These are phyloP conservation scores for Sugiyamaella americana DNA, from an alignment of 805 yeast genomes.

Conservation along the genomic window DNA sequence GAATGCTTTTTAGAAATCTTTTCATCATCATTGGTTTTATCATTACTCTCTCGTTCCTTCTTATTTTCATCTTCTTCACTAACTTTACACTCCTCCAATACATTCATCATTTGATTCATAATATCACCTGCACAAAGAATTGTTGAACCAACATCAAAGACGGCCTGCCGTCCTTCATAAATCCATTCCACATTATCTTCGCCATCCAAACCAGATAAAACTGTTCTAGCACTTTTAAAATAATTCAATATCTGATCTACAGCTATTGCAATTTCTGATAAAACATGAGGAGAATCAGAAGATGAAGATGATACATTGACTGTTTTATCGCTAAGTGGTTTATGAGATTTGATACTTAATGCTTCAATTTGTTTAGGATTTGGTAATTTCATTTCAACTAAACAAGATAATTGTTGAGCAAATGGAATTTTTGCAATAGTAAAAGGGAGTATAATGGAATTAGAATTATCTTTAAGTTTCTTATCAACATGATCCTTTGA, in stretches of 20 bases:
- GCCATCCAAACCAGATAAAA: slow-evolving; percentile 17
- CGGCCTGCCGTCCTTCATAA: slow-evolving; percentile 22
- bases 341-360: neutral
- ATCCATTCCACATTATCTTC: slow-evolving; percentile 25
- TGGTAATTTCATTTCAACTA: slow-evolving; percentile 9
- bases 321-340: neutral
- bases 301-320: neutral
- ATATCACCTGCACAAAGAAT: slow-evolving; percentile 20
- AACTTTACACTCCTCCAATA: slow-evolving; percentile 16
- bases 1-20: neutral
- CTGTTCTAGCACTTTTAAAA: slow-evolving; percentile 15
- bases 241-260: slow-evolving; percentile 17
- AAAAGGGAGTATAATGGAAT: too few relatives aligned
- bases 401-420: slow-evolving; percentile 12
- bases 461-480: too few relatives aligned
- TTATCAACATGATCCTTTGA: too few relatives aligned
- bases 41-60: neutral
- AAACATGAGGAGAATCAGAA: neutral
- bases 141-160: slow-evolving; percentile 16
- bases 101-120: slow-evolving; percentile 19
- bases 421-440: slow-evolving; percentile 13
- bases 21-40: too few relatives aligned
- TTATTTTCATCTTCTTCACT: neutral
- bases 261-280: slow-evolving; percentile 1
- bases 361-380: neutral